Conservation (phyloP, 2,329 filamentous ascomycete genomes). For the Penicillium sp. region DNA sequence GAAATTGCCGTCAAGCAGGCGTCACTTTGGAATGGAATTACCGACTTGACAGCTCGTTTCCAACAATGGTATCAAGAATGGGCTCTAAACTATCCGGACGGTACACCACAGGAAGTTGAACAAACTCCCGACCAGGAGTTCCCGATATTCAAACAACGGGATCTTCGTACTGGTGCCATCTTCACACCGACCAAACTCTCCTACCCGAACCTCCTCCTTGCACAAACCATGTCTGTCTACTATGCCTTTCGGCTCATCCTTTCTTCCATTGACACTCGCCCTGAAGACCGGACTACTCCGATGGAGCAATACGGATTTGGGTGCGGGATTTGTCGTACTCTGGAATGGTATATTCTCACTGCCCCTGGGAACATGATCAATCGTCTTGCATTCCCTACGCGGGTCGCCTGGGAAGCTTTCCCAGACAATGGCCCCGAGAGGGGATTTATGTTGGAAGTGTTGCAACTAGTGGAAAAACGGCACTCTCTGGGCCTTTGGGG, state of each 20-base stretch:
- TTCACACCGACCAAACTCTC: constrained; percentile 34
- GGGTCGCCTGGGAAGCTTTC: constrained; percentile 44
- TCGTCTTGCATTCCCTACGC: constrained; percentile 41
- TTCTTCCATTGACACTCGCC: constrained; percentile 38
- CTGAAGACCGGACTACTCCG: constrained; percentile 32
- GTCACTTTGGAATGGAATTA: constrained; percentile 39
- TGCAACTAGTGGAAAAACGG: constrained; percentile 39
- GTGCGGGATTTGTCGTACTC: constrained; percentile 40
- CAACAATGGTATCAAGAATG: constrained; percentile 36
- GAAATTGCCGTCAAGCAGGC: constrained; percentile 39
- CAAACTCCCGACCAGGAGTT: constrained; percentile 32
- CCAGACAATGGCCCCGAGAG: constrained; percentile 38
- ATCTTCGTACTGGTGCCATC: constrained; percentile 38
- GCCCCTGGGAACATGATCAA: constrained; percentile 46
- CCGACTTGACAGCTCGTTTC: constrained; percentile 36
- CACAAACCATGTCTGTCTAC: constrained; percentile 44
- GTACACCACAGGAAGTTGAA: constrained; percentile 31
- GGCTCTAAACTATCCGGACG: constrained; percentile 37
- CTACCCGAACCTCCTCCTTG: constrained; percentile 41
- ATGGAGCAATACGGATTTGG: constrained; percentile 39
- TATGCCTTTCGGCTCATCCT: constrained; percentile 38
- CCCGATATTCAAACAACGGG: constrained; percentile 38
- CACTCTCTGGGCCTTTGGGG: constrained; percentile 43
- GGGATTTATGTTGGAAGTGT: constrained; percentile 36
- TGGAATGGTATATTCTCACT: constrained; percentile 41